phyloP scores from a whole-genome alignment of 768 basidiomycete genomes.

The Fistulinella prunicolor region DNA sequence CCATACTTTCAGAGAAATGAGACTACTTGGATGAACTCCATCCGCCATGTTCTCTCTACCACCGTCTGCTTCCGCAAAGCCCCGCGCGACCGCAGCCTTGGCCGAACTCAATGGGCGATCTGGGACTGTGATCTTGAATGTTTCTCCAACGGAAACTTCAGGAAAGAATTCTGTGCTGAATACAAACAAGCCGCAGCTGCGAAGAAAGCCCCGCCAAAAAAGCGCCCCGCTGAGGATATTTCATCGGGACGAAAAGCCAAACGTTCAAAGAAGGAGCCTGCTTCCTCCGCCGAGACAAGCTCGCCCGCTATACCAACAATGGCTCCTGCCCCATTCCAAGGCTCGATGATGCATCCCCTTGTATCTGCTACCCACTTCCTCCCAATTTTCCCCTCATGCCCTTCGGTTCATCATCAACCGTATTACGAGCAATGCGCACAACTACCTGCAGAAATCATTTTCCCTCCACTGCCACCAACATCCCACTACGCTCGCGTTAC shows the following conservation, averaged over 20 bases:
- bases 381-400: slow-evolving; percentile 50
- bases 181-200: slow-evolving; percentile 28
- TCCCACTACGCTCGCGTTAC: slow-evolving; percentile 38
- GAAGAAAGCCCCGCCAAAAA: slow-evolving; percentile 34
- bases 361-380: slow-evolving; percentile 24
- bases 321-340: slow-evolving; percentile 14
- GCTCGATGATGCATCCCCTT: slow-evolving; percentile 21
- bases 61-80: slow-evolving; percentile 90
- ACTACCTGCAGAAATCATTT: slow-evolving; percentile 62
- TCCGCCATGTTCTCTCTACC: slow-evolving; percentile 93
- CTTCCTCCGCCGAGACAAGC: slow-evolving; percentile 22
- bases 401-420: slow-evolving; percentile 66
- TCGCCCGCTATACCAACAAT: slow-evolving; percentile 23
- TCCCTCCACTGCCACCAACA: slow-evolving; percentile 65
- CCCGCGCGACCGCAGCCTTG: slow-evolving; percentile 69
- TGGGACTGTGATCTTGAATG: slow-evolving; percentile 79
- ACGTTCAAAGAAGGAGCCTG: slow-evolving; percentile 40
- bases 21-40: slow-evolving; percentile 97
- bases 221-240: slow-evolving; percentile 38
- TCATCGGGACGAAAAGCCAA: slow-evolving; percentile 44
- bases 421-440: slow-evolving; percentile 65
- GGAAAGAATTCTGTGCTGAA: slow-evolving; percentile 52
- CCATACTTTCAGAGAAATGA: slow-evolving; percentile 92
- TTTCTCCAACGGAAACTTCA: slow-evolving; percentile 81
- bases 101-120: slow-evolving; percentile 87